Evolutionary conservation across 495 filamentous ascomycete species (phyloP).

Genomic region (Xylaria venustula): DNA sequence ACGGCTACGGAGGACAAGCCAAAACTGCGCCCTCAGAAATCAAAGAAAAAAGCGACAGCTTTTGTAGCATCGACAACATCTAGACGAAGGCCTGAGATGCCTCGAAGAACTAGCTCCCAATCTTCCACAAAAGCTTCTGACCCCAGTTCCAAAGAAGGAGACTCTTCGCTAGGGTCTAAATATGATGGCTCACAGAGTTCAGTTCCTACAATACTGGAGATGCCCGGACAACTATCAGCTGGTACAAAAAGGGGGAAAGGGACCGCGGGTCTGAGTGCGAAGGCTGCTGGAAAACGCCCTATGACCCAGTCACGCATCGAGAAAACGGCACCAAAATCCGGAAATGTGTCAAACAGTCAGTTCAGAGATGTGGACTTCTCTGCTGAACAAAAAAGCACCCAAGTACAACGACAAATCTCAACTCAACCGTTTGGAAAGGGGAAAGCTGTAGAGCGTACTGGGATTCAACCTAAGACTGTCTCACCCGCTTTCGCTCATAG

Average conservation of each 20-base stretch:
- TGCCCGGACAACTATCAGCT: constrained; percentile 3
- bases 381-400: not conserved
- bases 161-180: constrained; percentile 18
- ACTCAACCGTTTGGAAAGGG: constrained; percentile 5
- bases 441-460: constrained; percentile 14
- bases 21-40: constrained; percentile 18
- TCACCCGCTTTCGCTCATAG: constrained; percentile 14
- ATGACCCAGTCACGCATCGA: constrained; percentile 13
- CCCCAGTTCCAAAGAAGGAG: constrained; percentile 20
- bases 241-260: constrained; percentile 5
- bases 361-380: not conserved
- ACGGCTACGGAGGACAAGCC: constrained; percentile 26
- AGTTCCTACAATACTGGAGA: constrained; percentile 17
- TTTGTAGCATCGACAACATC: constrained; percentile 38
- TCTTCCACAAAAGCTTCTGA: constrained; percentile 32
- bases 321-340: constrained; percentile 13
- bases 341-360: constrained; percentile 10
- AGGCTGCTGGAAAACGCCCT: constrained; percentile 40
- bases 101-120: constrained; percentile 43
- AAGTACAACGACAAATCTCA: not conserved
- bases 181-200: constrained; percentile 21
- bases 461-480: constrained; percentile 3
- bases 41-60: constrained; percentile 30
- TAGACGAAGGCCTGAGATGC: constrained; percentile 35
- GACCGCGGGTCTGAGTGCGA: constrained; percentile 25